Conservation (phyloP, 176 grass and related monocot species). For the Dactylis glomerata region DNA sequence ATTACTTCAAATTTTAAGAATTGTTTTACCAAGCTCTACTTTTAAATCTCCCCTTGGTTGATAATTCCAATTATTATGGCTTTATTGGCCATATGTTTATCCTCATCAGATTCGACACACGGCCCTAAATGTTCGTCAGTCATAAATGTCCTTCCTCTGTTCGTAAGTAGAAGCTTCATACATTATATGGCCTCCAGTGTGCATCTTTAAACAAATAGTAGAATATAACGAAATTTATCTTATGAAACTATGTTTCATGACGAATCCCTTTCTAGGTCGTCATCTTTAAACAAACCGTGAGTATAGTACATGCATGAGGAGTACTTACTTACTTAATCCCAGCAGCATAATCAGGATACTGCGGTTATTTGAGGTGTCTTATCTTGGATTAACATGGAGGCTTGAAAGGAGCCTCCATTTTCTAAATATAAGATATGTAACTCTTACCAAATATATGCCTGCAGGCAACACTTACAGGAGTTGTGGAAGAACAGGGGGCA, state of each 20-base stretch:
- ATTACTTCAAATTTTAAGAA: not conserved
- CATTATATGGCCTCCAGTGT: not conserved
- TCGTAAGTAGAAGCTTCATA: not conserved
- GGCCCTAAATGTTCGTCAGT: not conserved
- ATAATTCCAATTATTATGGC: not conserved
- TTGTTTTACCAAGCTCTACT: not conserved
- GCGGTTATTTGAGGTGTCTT: not conserved
- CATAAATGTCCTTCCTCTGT: not conserved
- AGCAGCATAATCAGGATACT: not conserved
- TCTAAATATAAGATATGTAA: not conserved
- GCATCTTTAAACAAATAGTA: no score
- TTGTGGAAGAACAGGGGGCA: not conserved
- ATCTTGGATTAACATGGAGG: not conserved
- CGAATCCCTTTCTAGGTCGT: not conserved
- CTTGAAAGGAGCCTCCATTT: not conserved
- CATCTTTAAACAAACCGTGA: not conserved
- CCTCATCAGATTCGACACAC: not conserved
- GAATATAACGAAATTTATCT: not conserved
- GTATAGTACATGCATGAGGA: not conserved
- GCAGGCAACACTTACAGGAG: not conserved
- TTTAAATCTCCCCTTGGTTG: not conserved
- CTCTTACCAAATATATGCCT: not conserved
- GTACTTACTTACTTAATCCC: not conserved
- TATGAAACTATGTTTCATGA: not conserved
- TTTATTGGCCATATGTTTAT: not conserved